Evolutionary conservation across 2,329 filamentous ascomycete species (phyloP).

Genomic region (Mariannaea sp.): DNA sequence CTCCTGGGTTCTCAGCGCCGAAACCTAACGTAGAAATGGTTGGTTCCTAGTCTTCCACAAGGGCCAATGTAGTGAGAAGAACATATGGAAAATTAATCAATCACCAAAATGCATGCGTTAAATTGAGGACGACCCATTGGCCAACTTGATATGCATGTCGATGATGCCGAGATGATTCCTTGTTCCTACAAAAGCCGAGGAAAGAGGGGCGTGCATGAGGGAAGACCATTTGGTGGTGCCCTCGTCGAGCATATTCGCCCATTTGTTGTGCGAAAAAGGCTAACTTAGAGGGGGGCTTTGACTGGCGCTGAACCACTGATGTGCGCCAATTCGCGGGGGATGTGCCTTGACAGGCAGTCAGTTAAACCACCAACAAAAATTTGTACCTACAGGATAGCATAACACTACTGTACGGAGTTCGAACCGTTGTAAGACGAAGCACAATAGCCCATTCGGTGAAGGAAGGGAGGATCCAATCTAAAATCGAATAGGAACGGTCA

Average conservation of each 20-base stretch:
- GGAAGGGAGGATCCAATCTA: neutral
- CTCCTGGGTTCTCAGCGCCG: too few relatives aligned
- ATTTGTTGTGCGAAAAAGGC: too few relatives aligned
- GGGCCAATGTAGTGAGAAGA: too few relatives aligned
- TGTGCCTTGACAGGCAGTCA: constrained; percentile 9
- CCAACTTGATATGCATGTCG: neutral
- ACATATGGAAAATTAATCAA: too few relatives aligned
- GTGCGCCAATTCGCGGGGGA: constrained; percentile 18
- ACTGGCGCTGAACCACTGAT: constrained; percentile 7
- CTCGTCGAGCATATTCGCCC: too few relatives aligned
- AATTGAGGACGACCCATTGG: neutral
- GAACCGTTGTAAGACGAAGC: neutral
- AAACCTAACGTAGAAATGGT: too few relatives aligned
- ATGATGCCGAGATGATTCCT: neutral
- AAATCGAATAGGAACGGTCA: neutral
- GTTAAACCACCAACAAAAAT: constrained; percentile 1
- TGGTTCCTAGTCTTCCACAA: too few relatives aligned
- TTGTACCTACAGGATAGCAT: neutral
- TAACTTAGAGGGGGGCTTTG: too few relatives aligned
- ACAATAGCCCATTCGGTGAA: neutral
- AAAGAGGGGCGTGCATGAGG: neutral
- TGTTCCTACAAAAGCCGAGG: neutral
- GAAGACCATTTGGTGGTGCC: neutral
- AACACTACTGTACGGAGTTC: too few relatives aligned
- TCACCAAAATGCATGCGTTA: too few relatives aligned